A percentile compares a stretch with the other conserved stretches of the same genome.
phyloP scores from a whole-genome alignment of 805 yeast species.

The Myxozyma mucilagina region DNA sequence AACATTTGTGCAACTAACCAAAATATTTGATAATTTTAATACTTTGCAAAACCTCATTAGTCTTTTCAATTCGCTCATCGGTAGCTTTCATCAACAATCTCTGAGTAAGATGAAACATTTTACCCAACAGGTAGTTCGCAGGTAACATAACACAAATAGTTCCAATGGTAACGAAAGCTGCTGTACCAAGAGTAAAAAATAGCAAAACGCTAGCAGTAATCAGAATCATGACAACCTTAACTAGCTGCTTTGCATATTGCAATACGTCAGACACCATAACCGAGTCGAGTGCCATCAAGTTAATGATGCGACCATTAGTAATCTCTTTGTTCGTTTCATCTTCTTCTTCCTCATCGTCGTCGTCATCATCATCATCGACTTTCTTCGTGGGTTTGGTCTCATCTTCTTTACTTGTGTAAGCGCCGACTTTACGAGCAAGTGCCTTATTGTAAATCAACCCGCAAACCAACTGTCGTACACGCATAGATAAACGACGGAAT shows the following conservation, averaged over 20 bases:
- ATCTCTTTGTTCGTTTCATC: conserved; percentile 10
- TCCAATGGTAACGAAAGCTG: conserved; percentile 17
- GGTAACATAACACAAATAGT: conserved; percentile 50
- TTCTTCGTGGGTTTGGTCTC: neutral
- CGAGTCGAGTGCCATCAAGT: conserved; percentile 61
- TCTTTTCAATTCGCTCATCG: conserved; percentile 84
- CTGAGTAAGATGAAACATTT: conserved; percentile 62
- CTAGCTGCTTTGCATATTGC: conserved; percentile 33
- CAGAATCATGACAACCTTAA: conserved; percentile 39
- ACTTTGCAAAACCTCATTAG: conserved; percentile 88
- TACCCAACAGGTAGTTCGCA: conserved; percentile 65
- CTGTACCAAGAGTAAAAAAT: conserved; percentile 11
- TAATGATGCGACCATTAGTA: conserved; percentile 38
- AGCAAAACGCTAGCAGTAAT: conserved; percentile 6
- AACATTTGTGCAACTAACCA: conserved; percentile 39
- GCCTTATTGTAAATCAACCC: conserved; percentile 93
- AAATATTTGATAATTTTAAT: conserved; percentile 91
- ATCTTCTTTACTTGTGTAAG: conserved; percentile 60
- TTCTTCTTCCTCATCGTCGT: conserved; percentile 9
- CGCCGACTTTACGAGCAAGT: conserved; percentile 62
- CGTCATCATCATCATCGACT: neutral
- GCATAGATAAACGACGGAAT: conserved; percentile 88
- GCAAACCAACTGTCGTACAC: conserved; percentile 82
- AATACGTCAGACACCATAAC: conserved; percentile 12
- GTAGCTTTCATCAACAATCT: conserved; percentile 71